Evolutionary conservation across 306 rosid genomes (phyloP), one percentile per base, ranked within the genome.

Genomic region (Castanea mollissima): DNA sequence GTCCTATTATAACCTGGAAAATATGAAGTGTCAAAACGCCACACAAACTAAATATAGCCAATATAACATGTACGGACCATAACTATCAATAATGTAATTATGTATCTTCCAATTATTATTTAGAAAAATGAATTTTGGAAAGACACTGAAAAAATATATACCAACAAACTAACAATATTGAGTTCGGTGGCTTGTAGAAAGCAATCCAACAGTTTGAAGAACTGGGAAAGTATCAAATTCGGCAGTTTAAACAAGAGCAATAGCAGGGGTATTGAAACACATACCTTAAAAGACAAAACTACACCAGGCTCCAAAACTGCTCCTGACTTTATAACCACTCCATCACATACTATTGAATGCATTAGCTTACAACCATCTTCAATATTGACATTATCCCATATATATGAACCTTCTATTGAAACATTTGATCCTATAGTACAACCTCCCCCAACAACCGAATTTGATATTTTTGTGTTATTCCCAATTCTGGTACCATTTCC

Each of bases 401-500:
- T 76, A 81, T 91, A 93, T 80, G 97, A 93, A 71, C 97, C 98
- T 83, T 90, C 93, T 84, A 96, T 91, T 55, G 75, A 77, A 81
- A 93, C 94, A 75, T 91, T 87, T 80, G 99, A 85, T 38, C 99
- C 99, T 76, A 96, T 89, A 67, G 70, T 87, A 83, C 99, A 96
- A 76, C 92, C 93, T 87, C 85, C 83, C 64, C 98, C 99, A 82
- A 96, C 83, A 83, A 93, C 90, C 10, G 99, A 93, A 87, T 88
- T 88, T 68, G 83, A 84, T 87, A 96, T 88, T 77, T 83, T 85
- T 16, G 93, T 86, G 85, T 83, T 74, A 69, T 76, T 72, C 75
- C 97, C 96, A 80, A 96, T 90, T 78, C 87, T 89, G 88, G 97
- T 91, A 85, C 95, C 92, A 78, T 77, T 86, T 76, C 99, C 99